Evolutionary conservation across 495 filamentous ascomycete genomes (phyloP).

Genomic region (Aspergillus cavernicola): DNA sequence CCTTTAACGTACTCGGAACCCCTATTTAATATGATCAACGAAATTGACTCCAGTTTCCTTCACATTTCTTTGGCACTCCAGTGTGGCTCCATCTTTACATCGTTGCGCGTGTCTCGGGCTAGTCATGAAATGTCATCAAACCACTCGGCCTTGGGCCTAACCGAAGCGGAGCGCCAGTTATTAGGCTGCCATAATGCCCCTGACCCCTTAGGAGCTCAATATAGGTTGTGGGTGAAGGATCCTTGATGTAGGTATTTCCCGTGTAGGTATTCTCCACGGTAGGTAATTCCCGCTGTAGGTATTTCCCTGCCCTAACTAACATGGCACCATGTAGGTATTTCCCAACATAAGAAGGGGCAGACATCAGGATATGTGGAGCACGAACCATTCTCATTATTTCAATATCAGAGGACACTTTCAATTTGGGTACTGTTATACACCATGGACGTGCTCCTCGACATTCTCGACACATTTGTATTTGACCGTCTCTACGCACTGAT

Average conservation of each 20-base stretch:
- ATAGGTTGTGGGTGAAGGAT: background rate
- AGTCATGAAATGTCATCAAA: background rate
- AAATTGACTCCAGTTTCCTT: too few species aligned
- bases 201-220: background rate
- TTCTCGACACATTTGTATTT: constrained; percentile 69
- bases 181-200: background rate
- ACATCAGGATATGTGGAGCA: background rate
- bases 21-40: too few species aligned
- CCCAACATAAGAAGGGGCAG: constrained; percentile 1
- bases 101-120: too few species aligned
- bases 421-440: constrained; percentile 1
- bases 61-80: too few species aligned
- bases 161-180: background rate
- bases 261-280: background rate
- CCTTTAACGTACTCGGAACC: too few species aligned
- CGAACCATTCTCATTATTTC: background rate
- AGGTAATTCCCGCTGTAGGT: constrained; percentile 3
- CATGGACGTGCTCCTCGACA: constrained; percentile 83
- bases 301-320: background rate
- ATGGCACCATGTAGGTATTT: background rate
- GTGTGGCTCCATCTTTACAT: too few species aligned
- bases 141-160: background rate
- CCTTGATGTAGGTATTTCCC: background rate
- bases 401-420: background rate
- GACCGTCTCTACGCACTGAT: constrained; percentile 68